phyloP scores from a whole-genome alignment of 371 early-diverging fungal species.

The Mortierella sp. region DNA sequence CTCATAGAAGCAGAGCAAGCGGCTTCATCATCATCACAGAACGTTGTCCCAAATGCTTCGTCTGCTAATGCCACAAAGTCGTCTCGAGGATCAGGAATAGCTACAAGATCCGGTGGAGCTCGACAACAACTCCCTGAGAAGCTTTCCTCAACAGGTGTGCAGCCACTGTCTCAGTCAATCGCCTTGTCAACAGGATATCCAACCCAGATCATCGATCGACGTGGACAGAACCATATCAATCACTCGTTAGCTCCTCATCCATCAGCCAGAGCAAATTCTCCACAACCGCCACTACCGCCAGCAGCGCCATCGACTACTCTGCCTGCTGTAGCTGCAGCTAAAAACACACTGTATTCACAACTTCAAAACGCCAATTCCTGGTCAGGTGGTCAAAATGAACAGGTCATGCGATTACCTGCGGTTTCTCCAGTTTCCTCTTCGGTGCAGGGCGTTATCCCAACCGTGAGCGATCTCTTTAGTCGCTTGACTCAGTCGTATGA shows the following conservation, averaged over 20 bases:
- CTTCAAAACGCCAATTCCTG: constrained; percentile 3
- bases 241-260: background rate
- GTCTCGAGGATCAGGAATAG: background rate
- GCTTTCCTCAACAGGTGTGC: background rate
- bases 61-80: background rate
- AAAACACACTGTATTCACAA: background rate
- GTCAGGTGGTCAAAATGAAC: background rate
- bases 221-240: background rate
- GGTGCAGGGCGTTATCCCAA: constrained; percentile 36
- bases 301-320: background rate
- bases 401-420: constrained; percentile 1
- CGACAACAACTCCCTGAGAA: background rate
- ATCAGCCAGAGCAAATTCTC: background rate
- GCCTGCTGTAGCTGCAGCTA: background rate
- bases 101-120: background rate
- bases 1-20: constrained; percentile 55
- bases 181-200: constrained; percentile 5
- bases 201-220: constrained; percentile 10
- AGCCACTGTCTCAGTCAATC: background rate
- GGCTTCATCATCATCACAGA: background rate
- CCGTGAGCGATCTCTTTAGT: constrained; percentile 45
- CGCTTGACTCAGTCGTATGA: constrained; percentile 55
- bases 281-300: background rate
- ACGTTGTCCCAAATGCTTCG: background rate
- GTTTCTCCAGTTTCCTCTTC: constrained; percentile 4